A percentile compares a stretch with the other conserved stretches of the same genome.
Conservation (phyloP, 2,329 filamentous ascomycete species). For the Plectosphaerella cucumerina region DNA sequence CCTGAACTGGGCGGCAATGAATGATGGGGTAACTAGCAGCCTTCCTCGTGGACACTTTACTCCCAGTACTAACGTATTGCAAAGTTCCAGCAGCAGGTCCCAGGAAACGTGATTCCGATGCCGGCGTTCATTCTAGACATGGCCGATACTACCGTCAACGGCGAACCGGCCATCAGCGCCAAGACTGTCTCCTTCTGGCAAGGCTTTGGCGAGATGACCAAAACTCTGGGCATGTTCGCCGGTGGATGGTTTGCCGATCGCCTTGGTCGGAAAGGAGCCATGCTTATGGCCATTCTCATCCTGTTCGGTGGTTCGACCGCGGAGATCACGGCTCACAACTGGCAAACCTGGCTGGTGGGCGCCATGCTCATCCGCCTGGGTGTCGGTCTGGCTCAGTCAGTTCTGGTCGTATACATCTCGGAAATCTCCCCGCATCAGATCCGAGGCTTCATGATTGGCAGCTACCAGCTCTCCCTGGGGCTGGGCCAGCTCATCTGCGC, state of each 20-base stretch:
- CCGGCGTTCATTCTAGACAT: not conserved
- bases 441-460: not conserved
- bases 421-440: not conserved
- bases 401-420: not conserved
- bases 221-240: not conserved
- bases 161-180: not conserved
- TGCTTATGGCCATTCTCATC: not conserved
- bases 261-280: not conserved
- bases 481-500: not conserved
- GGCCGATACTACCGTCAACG: not conserved
- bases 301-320: not conserved
- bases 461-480: not conserved
- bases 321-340: not conserved
- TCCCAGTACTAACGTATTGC: not conserved
- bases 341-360: not conserved
- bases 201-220: not conserved
- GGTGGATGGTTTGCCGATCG: not conserved
- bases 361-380: conserved; percentile 1
- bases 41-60: not conserved
- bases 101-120: not conserved
- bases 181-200: not conserved
- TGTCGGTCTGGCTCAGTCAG: not conserved
- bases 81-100: not conserved
- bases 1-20: not conserved
- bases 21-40: not conserved